A percentile compares a stretch with the other conserved stretches of the same genome.
Evolutionary conservation across 148 eudicot species (phyloP).

Genomic region (Vaccinium vitisidaea): DNA sequence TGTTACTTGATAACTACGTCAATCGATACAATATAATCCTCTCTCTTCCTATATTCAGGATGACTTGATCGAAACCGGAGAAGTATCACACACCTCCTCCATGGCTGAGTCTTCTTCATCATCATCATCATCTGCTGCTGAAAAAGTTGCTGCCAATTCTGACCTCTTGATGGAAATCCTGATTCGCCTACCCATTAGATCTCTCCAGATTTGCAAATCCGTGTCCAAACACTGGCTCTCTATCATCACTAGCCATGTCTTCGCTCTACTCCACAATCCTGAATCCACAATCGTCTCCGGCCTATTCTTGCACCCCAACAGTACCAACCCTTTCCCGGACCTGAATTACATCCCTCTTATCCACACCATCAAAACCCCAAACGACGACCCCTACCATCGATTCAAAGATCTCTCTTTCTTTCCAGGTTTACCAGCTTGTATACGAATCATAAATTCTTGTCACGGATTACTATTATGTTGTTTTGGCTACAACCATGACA

Average conservation of each 20-base stretch:
- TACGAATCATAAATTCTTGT: neutral
- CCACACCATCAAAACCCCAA: neutral
- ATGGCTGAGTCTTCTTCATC: neutral
- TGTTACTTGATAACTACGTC: too few relatives aligned
- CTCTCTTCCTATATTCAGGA: too few relatives aligned
- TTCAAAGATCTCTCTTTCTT: neutral
- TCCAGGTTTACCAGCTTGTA: too few relatives aligned
- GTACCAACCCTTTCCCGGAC: too few relatives aligned
- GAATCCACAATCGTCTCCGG: neutral
- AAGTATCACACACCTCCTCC: neutral
- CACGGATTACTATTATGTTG: neutral
- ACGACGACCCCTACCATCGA: neutral
- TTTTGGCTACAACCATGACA: neutral
- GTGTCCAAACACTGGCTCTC: constrained; percentile 22
- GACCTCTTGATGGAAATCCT: constrained; percentile 18
- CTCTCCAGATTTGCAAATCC: constrained; percentile 11
- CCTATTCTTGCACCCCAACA: neutral
- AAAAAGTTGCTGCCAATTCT: neutral
- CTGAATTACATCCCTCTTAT: neutral
- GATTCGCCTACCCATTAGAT: constrained; percentile 7
- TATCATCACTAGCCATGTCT: constrained; percentile 9
- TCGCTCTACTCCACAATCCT: neutral
- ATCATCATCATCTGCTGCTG: neutral
- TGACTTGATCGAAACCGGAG: neutral
- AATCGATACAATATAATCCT: too few relatives aligned